Conservation (phyloP, 768 basidiomycete species). For the Leccinum aurantiacum region DNA sequence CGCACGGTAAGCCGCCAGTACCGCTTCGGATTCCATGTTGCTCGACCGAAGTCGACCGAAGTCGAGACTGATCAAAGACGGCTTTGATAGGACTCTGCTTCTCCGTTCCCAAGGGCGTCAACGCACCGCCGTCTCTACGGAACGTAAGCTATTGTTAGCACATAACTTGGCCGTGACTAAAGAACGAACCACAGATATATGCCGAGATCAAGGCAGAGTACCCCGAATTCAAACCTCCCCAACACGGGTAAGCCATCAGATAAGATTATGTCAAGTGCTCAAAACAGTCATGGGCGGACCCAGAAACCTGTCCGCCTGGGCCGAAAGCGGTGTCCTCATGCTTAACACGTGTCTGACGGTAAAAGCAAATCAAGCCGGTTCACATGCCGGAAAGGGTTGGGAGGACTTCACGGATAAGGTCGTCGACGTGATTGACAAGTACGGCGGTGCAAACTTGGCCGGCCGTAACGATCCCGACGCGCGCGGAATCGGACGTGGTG, state of each 20-base stretch:
- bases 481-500: slow-evolving; percentile 65
- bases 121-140: slow-evolving; percentile 75
- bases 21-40: not conserved
- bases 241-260: slow-evolving; percentile 68
- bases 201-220: slow-evolving; percentile 82
- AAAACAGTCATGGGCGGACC: slow-evolving; percentile 5
- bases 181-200: slow-evolving; percentile 63
- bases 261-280: slow-evolving; percentile 11
- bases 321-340: slow-evolving; percentile 83
- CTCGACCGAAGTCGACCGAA: slow-evolving; percentile 5
- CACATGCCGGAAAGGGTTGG: slow-evolving; percentile 88
- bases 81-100: slow-evolving; percentile 70
- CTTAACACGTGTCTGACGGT: slow-evolving; percentile 94
- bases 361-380: slow-evolving; percentile 67
- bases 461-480: slow-evolving; percentile 33
- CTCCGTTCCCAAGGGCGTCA: slow-evolving; percentile 79
- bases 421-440: slow-evolving; percentile 72
- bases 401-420: slow-evolving; percentile 86
- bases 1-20: slow-evolving; percentile 60
- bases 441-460: slow-evolving; percentile 69
- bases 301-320: slow-evolving; percentile 82
- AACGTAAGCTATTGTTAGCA: slow-evolving; percentile 53
- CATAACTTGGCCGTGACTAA: slow-evolving; percentile 13
- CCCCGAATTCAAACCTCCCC: slow-evolving; percentile 73
- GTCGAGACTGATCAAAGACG: slow-evolving; percentile 9